Conservation (phyloP, 2,329 filamentous ascomycete species). For the Sporothrix brasiliensis region DNA sequence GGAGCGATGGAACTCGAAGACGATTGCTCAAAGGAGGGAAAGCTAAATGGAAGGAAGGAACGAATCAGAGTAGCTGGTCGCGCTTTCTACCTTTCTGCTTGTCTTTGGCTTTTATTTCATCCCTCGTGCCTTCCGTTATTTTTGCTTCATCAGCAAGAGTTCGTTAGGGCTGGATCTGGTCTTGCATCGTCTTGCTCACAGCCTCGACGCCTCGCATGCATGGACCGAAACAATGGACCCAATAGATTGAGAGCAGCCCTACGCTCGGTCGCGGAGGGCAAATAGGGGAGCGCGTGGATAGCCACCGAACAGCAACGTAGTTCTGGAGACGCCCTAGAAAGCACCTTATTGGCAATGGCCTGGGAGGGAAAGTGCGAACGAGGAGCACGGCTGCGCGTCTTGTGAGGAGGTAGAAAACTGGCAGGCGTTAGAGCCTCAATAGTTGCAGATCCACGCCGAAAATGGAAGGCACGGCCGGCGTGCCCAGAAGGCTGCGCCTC, state of each 20-base stretch:
- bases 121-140: constrained; percentile 2
- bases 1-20: constrained; percentile 4
- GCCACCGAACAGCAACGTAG: background rate
- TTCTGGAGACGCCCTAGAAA: background rate
- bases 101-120: background rate
- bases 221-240: constrained; percentile 6
- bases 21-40: constrained; percentile 5
- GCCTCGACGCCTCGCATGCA: constrained; percentile 25
- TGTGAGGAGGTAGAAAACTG: background rate
- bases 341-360: background rate
- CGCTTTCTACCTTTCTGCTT: background rate
- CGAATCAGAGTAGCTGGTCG: background rate
- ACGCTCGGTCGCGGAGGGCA: constrained; percentile 1
- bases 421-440: constrained; percentile 10
- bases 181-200: constrained; percentile 23
- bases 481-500: constrained; percentile 29
- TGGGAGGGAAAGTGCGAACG: constrained; percentile 4
- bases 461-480: constrained; percentile 25
- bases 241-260: constrained; percentile 1
- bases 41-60: background rate
- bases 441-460: constrained; percentile 8
- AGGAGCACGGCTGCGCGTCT: constrained; percentile 14
- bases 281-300: background rate
- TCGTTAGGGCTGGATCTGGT: background rate
- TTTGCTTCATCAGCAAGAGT: background rate